Conservation (phyloP, 331 rosid genomes). For the Prunus yedoensis region DNA sequence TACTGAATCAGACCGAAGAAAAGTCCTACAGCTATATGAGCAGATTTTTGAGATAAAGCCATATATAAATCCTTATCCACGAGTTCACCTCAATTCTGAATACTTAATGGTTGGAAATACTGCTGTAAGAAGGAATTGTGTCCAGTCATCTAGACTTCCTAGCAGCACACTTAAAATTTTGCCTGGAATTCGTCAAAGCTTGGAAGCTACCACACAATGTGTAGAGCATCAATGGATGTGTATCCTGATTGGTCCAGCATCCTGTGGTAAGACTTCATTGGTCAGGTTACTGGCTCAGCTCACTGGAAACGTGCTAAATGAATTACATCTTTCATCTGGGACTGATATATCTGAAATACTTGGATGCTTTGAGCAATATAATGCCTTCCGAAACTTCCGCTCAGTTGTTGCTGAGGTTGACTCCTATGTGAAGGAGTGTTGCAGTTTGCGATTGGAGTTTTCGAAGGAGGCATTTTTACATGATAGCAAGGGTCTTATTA, state of each 20-base stretch:
- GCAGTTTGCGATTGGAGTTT: slow-evolving; percentile 43
- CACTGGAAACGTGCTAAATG: slow-evolving; percentile 77
- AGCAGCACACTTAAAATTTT: slow-evolving; percentile 49
- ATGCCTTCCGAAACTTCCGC: slow-evolving; percentile 62
- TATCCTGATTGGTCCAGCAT: slow-evolving; percentile 80
- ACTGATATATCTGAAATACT: slow-evolving; percentile 92
- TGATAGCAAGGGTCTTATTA: slow-evolving; percentile 38
- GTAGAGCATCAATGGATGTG: slow-evolving; percentile 84
- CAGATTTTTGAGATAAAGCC: slow-evolving; percentile 60
- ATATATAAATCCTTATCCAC: slow-evolving; percentile 68
- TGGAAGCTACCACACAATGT: slow-evolving; percentile 87
- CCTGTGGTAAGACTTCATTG: slow-evolving; percentile 85
- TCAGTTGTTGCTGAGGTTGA: slow-evolving; percentile 54
- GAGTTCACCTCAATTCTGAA: slow-evolving; percentile 50
- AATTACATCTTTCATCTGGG: slow-evolving; percentile 83
- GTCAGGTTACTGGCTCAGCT: slow-evolving; percentile 78
- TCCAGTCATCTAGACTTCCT: slow-evolving; percentile 39
- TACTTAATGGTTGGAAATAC: slow-evolving; percentile 63
- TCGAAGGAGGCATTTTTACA: slow-evolving; percentile 32
- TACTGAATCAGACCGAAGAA: slow-evolving; percentile 69
- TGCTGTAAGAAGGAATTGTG: slow-evolving; percentile 51
- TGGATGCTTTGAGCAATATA: slow-evolving; percentile 93
- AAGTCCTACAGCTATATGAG: slow-evolving; percentile 63
- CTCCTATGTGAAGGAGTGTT: slow-evolving; percentile 53
- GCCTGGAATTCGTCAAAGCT: slow-evolving; percentile 70